phyloP scores from a whole-genome alignment of 169 alveolate genomes.

The Plasmodium sp. region DNA sequence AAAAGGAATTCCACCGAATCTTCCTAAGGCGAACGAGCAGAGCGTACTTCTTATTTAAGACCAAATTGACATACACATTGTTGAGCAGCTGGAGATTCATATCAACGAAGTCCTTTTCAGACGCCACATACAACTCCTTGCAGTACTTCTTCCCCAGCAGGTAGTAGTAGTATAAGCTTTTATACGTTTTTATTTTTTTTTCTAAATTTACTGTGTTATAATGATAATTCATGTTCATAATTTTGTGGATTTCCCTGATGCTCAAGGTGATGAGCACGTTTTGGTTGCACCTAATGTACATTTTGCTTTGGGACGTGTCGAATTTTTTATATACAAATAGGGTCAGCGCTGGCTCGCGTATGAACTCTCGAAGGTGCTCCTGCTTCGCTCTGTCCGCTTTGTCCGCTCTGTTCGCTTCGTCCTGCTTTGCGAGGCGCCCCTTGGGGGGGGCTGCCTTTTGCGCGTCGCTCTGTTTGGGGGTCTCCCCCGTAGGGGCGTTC shows the following conservation, averaged over 20 bases:
- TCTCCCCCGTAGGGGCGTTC: neutral
- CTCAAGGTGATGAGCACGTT: conserved; percentile 27
- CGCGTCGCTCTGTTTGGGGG: neutral
- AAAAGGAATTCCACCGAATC: conserved; percentile 28
- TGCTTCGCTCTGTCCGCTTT: neutral
- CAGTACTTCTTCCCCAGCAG: conserved; percentile 56
- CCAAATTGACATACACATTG: conserved; percentile 21
- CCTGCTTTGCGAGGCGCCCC: neutral
- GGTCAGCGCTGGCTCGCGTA: neutral
- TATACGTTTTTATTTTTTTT: conserved; percentile 29
- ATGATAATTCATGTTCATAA: conserved; percentile 14
- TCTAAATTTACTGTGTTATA: conserved; percentile 36
- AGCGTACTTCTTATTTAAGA: conserved; percentile 31
- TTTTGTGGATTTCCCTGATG: conserved; percentile 37
- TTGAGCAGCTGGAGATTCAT: conserved; percentile 19
- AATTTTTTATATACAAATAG: conserved; percentile 20
- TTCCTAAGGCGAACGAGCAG: conserved; percentile 4
- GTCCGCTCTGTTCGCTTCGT: neutral
- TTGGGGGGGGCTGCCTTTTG: neutral
- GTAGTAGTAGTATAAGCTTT: conserved; percentile 40
- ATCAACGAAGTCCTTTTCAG: conserved; percentile 46
- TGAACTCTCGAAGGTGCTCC: neutral
- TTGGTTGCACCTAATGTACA: conserved; percentile 10
- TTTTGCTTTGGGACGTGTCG: conserved; percentile 55
- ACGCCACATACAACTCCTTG: conserved; percentile 49